Base-by-base conservation (phyloP, 1,284 basidiomycete species). In the Porodaedalea pini region DNA sequence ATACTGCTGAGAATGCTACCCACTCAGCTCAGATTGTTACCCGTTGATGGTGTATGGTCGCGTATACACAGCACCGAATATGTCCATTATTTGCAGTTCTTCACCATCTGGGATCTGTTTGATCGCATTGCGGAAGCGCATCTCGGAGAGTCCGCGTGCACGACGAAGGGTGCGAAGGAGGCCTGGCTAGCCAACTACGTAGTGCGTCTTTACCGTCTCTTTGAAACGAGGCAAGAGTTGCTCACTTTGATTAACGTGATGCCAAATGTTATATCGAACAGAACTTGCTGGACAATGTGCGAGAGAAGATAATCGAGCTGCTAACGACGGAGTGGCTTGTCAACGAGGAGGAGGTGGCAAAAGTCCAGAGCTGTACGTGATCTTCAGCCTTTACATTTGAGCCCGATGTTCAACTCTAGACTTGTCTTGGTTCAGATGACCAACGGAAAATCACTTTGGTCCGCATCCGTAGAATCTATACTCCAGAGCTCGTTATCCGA, bases 401-500 rank as follows among this genome's bases (percentile, higher is more conserved):
- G 6, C 19, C 13, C 36, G 19, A 50, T 50, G n/a, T 36, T 17
- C 8, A 8, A 36, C 40, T 11, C 23, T 15, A 23, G 3, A 11
- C 23, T 27, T 8, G 44, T n/a, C n/a, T 53, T n/a, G 32, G 48
- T 3, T 17, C 51, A 80, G 82, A 75, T 48, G 80, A 87, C 52
- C 79, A 78, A 10, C 78, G 91, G 11, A 73, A 76, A 19, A 75
- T 75, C 25, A 92, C 97, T 64, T 80, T 97, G 51, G 73, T 79
- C 2, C 81, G 89, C 21, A 91, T 98, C 57, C 83, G 95, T 31
- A 87, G 92, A 64, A 86, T 95, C 36, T 96, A 91, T 71, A 78
- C 98, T 17, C 96, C 95, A 0, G 94, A 98, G 68, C 79, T 98
- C 37, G 83, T 98, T 62, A 78, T 98, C 60, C 85, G 92, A 19